Evolutionary conservation across 2,329 filamentous ascomycete genomes (phyloP).

Genomic region (Tolypocladium ophioglossoides): DNA sequence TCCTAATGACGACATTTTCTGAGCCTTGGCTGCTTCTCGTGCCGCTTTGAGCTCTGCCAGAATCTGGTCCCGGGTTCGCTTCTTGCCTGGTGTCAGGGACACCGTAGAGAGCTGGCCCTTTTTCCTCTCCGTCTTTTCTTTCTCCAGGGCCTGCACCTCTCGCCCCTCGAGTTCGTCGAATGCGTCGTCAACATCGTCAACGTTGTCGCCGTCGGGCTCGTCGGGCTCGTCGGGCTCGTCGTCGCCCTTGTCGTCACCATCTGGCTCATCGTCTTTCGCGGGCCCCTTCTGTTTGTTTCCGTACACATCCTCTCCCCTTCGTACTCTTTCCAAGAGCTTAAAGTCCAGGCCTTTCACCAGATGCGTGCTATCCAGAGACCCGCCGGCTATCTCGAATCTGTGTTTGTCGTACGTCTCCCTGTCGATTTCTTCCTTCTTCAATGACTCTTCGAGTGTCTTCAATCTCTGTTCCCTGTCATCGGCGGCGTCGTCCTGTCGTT

Average conservation of each 20-base stretch:
- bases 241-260: not conserved
- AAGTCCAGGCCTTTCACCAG: slow-evolving; percentile 88
- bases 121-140: slow-evolving; percentile 41
- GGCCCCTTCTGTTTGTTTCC: slow-evolving; percentile 23
- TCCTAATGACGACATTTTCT: slow-evolving; percentile 41
- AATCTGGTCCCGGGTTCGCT: slow-evolving; percentile 55
- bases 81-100: slow-evolving; percentile 42
- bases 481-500: slow-evolving; percentile 42
- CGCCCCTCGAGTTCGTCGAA: slow-evolving; percentile 47
- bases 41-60: slow-evolving; percentile 56
- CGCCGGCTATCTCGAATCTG: slow-evolving; percentile 68
- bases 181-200: slow-evolving; percentile 50
- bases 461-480: slow-evolving; percentile 54
- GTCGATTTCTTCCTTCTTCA: slow-evolving; percentile 79
- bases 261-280: slow-evolving; percentile 13
- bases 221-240: not conserved
- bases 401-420: slow-evolving; percentile 66
- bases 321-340: slow-evolving; percentile 60
- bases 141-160: slow-evolving; percentile 42
- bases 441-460: slow-evolving; percentile 67
- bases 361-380: slow-evolving; percentile 71
- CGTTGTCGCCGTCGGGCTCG: not conserved
- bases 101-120: slow-evolving; percentile 50
- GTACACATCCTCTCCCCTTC: slow-evolving; percentile 58
- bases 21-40: slow-evolving; percentile 46